Percentiles rank a stretch among this genome's conserved stretches.
phyloP scores from a whole-genome alignment of 441 rosid species.

The Bocquillonia castaneifolia region DNA sequence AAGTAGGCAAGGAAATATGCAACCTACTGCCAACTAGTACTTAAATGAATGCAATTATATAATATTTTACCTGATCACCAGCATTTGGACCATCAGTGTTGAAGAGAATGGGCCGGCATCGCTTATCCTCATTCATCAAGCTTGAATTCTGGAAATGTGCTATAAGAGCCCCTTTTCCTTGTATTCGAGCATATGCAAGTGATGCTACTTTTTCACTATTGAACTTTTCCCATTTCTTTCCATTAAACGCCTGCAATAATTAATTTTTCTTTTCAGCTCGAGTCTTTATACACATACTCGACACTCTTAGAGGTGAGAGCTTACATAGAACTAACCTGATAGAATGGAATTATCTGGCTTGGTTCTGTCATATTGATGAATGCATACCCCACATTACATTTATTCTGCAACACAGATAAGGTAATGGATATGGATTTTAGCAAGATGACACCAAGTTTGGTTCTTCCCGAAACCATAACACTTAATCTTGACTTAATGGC shows the following conservation, averaged over 20 bases:
- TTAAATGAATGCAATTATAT: background rate
- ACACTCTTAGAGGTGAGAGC: background rate
- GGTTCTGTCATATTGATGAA: constrained; percentile 71
- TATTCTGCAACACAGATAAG: constrained; percentile 48
- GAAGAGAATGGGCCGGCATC: constrained; percentile 73
- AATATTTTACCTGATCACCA: constrained; percentile 55
- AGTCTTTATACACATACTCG: background rate
- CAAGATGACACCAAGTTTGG: background rate
- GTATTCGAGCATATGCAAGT: constrained; percentile 69
- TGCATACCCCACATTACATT: constrained; percentile 79
- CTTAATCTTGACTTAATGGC: constrained; percentile 3
- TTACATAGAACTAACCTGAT: constrained; percentile 42
- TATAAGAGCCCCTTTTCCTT: constrained; percentile 64
- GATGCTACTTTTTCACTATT: constrained; percentile 73
- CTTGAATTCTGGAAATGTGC: constrained; percentile 81
- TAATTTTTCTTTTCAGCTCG: constrained; percentile 14
- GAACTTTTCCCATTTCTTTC: constrained; percentile 83
- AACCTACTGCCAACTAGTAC: background rate
- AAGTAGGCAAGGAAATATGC: background rate
- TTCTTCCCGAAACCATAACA: background rate
- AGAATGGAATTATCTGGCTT: constrained; percentile 50
- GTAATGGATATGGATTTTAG: background rate
- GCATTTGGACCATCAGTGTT: constrained; percentile 69
- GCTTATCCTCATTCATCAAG: constrained; percentile 77
- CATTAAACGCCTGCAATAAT: constrained; percentile 50